Percentiles rank a stretch among this genome's conserved stretches.
These are phyloP conservation scores for Tuber magnatum DNA, from an alignment of 495 filamentous ascomycete genomes.

Conservation along the genomic window DNA sequence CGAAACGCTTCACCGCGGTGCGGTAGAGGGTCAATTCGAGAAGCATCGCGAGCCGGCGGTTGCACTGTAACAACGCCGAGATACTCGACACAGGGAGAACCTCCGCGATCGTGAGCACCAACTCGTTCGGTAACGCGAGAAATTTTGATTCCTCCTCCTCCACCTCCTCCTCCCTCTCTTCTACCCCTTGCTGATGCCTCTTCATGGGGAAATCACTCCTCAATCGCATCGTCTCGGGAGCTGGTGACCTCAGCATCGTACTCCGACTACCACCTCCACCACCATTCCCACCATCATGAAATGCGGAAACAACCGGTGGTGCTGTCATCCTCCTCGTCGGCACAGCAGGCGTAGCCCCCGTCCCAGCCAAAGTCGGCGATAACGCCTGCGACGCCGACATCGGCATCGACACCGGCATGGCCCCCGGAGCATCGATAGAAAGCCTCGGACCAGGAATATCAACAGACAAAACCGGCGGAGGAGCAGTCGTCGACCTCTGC, in stretches of 20 bases:
- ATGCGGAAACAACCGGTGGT: background rate
- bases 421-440: background rate
- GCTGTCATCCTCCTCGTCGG: background rate
- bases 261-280: background rate
- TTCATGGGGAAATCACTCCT: background rate
- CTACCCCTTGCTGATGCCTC: background rate
- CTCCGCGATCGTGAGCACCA: background rate
- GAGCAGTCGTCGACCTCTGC: background rate
- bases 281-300: background rate
- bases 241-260: background rate
- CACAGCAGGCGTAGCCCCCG: background rate
- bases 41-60: background rate
- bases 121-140: background rate
- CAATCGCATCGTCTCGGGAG: background rate
- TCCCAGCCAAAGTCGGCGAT: background rate
- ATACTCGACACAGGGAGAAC: background rate
- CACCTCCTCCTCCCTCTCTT: background rate
- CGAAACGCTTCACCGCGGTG: background rate
- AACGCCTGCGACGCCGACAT: background rate
- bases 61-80: background rate
- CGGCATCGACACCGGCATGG: background rate
- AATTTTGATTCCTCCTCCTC: background rate
- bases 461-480: background rate
- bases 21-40: constrained; percentile 1
- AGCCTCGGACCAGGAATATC: background rate